A percentile compares a stretch with the other conserved stretches of the same genome.
Evolutionary conservation across 1,284 basidiomycete genomes (phyloP).

Genomic region (Melanopsichium pennsylvanicum): DNA sequence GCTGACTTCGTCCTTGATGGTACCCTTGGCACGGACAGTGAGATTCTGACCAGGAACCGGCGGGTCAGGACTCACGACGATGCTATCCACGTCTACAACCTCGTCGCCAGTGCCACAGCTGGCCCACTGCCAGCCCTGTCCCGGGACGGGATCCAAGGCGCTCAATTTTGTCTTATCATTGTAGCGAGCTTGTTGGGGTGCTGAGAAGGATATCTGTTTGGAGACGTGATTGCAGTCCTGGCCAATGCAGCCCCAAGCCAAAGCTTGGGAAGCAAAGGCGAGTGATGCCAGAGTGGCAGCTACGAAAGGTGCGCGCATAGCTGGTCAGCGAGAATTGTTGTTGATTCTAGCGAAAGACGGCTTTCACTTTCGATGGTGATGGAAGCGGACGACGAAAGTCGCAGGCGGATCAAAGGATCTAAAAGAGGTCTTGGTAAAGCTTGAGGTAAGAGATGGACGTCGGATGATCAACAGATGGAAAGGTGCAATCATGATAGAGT

Average conservation of each 20-base stretch:
- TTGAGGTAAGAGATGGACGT: too few species aligned
- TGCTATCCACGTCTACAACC: constrained; percentile 49
- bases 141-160: constrained; percentile 10
- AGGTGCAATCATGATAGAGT: too few species aligned
- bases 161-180: not conserved
- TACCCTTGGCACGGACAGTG: constrained; percentile 57
- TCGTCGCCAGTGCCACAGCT: constrained; percentile 51
- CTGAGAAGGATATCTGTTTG: constrained; percentile 42
- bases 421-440: too few species aligned
- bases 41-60: constrained; percentile 61
- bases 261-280: constrained; percentile 26
- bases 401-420: too few species aligned
- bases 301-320: constrained; percentile 20
- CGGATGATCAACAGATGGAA: too few species aligned
- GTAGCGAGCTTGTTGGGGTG: constrained; percentile 9
- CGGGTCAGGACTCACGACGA: constrained; percentile 60
- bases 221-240: constrained; percentile 32
- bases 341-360: too few species aligned
- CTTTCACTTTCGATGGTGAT: too few species aligned
- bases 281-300: constrained; percentile 29
- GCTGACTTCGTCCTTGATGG: constrained; percentile 43
- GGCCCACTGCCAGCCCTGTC: constrained; percentile 57
- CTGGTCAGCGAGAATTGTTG: too few species aligned
- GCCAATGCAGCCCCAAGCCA: constrained; percentile 44
- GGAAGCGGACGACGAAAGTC: not conserved